Evolutionary conservation across 768 basidiomycete genomes (phyloP).

Genomic region (Russula earlei): DNA sequence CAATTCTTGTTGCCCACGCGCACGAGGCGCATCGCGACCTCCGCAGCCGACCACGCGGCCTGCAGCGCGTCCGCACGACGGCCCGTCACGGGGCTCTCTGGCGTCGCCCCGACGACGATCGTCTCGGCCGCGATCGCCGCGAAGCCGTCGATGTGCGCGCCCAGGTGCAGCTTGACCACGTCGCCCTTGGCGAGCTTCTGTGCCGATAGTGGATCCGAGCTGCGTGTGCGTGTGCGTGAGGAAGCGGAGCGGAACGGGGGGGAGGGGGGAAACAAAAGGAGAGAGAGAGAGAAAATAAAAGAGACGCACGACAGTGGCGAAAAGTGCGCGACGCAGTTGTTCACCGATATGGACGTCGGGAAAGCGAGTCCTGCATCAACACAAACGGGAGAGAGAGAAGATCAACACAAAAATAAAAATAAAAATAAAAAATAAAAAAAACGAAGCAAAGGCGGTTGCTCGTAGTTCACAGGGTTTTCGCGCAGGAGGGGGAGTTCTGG

Average conservation of each 20-base stretch:
- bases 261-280: not conserved
- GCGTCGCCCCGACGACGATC: conserved; percentile 74
- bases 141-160: conserved; percentile 97
- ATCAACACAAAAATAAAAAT: no score
- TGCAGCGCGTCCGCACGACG: conserved; percentile 84
- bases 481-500: no score
- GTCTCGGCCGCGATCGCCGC: conserved; percentile 93
- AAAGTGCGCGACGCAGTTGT: conserved; percentile 93
- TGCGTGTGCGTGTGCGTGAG: conserved; percentile 23
- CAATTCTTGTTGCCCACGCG: conserved; percentile 95
- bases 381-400: no score
- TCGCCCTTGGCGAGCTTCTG: conserved; percentile 74
- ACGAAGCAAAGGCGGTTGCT: no score
- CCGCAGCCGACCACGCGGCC: conserved; percentile 90
- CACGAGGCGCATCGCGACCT: conserved; percentile 83
- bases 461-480: no score
- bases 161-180: conserved; percentile 92
- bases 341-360: conserved; percentile 89
- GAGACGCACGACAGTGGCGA: conserved; percentile 81
- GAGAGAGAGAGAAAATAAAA: no score
- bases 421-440: not conserved
- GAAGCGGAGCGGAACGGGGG: no score
- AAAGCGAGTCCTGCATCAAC: conserved; percentile 68
- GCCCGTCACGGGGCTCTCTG: conserved; percentile 68
- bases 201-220: conserved; percentile 64